Percentiles rank a stretch among this genome's conserved stretches.
Conservation (phyloP, 2,329 filamentous ascomycete genomes). For the Cladophialophora immunda region DNA sequence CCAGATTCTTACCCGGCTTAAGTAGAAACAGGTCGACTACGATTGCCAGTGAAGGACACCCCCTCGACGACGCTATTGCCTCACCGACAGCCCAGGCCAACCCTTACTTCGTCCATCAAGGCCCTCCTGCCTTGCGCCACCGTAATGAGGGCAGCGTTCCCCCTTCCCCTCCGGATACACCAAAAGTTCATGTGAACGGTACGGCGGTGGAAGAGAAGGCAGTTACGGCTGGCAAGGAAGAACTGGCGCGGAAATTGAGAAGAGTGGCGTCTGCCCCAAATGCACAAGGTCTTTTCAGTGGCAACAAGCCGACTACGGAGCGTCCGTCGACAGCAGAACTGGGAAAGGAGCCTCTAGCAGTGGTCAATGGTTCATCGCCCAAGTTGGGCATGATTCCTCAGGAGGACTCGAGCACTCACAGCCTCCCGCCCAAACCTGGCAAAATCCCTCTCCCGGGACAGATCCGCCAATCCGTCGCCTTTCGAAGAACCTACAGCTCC, state of each 20-base stretch:
- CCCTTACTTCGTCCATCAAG: conserved; percentile 97
- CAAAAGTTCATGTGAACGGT: conserved; percentile 76
- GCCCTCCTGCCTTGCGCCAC: conserved; percentile 89
- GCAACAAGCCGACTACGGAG: conserved; percentile 63
- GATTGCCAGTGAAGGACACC: conserved; percentile 90
- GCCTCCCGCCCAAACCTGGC: conserved; percentile 52
- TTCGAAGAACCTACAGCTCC: conserved; percentile 95
- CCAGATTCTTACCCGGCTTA: conserved; percentile 86
- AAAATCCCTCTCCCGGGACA: conserved; percentile 73
- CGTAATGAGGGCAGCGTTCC: conserved; percentile 94
- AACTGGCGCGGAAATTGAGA: conserved; percentile 88
- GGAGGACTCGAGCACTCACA: conserved; percentile 54
- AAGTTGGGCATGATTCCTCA: conserved; percentile 63
- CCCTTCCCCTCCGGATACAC: conserved; percentile 90
- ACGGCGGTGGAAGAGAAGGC: conserved; percentile 72
- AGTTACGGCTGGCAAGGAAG: conserved; percentile 85
- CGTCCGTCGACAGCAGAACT: conserved; percentile 86
- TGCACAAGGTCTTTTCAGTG: conserved; percentile 87
- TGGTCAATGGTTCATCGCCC: conserved; percentile 63
- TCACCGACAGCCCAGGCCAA: conserved; percentile 95
- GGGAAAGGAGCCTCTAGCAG: conserved; percentile 78
- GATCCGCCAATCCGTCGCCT: conserved; percentile 73
- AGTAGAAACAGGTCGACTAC: conserved; percentile 89
- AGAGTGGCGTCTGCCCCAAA: conserved; percentile 97
- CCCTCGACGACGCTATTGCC: conserved; percentile 80